Base-by-base conservation (phyloP, 345 rosid species). In the Carallia pectinifolia region DNA sequence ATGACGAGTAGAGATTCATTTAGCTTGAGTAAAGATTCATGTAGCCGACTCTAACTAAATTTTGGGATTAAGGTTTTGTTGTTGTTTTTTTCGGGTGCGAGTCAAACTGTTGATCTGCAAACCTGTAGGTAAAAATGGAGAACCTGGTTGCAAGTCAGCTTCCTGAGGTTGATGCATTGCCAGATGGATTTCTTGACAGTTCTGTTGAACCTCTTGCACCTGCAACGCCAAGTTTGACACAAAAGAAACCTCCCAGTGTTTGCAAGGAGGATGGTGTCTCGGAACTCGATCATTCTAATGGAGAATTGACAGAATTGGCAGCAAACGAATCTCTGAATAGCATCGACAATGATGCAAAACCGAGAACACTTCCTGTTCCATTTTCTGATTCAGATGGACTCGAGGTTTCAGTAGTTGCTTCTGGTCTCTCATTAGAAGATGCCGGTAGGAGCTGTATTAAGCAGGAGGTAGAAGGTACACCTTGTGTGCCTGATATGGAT, bases 121-220 rank as follows among this genome's bases (percentile, higher is more conserved):
- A 71, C 65, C 71, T 44, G 61, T 72, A 78, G 79, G 70, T 68
- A 1, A 53, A 62, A 73, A 91, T 91, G 97, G 93, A 88, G 81
- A 83, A 76, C 67, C 69, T 77, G 48, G 83, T 70, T 48, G 84
- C 87, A 65, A 84, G 83, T 78, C 85, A 85, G 80, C 96, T 94
- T 58, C 98, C 98, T 34, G 96, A 90, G 79, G 98, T 85, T 59
- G 96, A 90, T 79, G 78, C 96, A 37, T 77, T 94, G 80, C 98
- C 98, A 6, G 97, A 89, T 79, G 98, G 98, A 64, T 91, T 91
- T 79, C 93, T 94, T 40, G 97, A 89, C 34, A 81, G 89, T 75
- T 76, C 95, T 50, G 38, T 81, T 1, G 94, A 91, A 18, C 74
- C 85, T 56, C 36, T 73, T 69, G 82, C 86, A 67, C 91, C 89